phyloP scores from a whole-genome alignment of 1,139 yeast genomes.

The Pichia sp. region DNA sequence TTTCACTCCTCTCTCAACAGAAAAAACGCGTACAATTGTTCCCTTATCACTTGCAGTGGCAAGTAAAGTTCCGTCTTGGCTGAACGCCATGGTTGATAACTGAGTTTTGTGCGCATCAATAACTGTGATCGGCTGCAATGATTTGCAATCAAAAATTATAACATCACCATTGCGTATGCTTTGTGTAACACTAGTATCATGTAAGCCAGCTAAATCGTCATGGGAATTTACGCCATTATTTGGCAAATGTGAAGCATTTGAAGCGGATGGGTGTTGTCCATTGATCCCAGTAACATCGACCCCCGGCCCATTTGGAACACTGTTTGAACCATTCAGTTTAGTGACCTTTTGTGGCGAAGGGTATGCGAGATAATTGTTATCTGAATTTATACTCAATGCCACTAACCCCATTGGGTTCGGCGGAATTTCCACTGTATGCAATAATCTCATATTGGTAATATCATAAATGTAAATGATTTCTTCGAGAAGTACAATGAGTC shows the following conservation, averaged over 20 bases:
- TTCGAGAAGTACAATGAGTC: constrained; percentile 58
- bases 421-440: constrained; percentile 57
- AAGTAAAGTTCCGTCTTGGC: constrained; percentile 73
- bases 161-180: constrained; percentile 74
- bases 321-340: background rate
- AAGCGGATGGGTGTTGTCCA: constrained; percentile 10
- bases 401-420: constrained; percentile 39
- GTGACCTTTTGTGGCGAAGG: constrained; percentile 68
- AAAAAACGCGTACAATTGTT: constrained; percentile 82
- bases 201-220: constrained; percentile 5
- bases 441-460: constrained; percentile 62
- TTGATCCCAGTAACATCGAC: constrained; percentile 12
- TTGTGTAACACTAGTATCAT: constrained; percentile 15
- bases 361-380: constrained; percentile 70
- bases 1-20: constrained; percentile 78
- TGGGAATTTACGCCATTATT: background rate
- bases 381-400: constrained; percentile 59
- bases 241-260: background rate
- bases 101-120: constrained; percentile 91
- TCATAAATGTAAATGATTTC: constrained; percentile 71
- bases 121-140: constrained; percentile 80
- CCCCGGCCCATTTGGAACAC: constrained; percentile 14
- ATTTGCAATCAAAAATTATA: constrained; percentile 70
- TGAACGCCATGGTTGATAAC: constrained; percentile 72
- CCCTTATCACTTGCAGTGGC: constrained; percentile 97